These are phyloP conservation scores for Saccharomycopsis javanensis DNA, from an alignment of 805 yeast species.

Conservation along the genomic window DNA sequence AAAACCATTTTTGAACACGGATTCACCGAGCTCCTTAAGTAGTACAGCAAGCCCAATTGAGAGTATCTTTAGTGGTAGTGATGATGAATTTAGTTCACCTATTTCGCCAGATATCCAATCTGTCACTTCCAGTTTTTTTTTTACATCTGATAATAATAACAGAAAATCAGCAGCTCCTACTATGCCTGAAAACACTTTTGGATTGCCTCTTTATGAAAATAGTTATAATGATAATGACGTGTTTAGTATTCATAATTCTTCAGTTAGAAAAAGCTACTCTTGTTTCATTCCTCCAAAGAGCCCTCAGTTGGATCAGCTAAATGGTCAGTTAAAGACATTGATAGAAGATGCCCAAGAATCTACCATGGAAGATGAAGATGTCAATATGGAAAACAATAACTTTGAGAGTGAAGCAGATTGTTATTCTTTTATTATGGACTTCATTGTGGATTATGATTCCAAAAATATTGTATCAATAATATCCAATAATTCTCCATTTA, in stretches of 20 bases:
- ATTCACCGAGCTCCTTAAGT: neutral
- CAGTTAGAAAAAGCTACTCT: neutral
- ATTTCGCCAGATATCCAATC: neutral
- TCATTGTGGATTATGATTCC: conserved; percentile 16
- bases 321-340: neutral
- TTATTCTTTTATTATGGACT: conserved; percentile 18
- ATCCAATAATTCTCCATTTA: neutral
- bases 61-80: conserved; percentile 9
- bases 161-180: neutral
- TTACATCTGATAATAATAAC: neutral
- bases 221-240: neutral
- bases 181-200: neutral
- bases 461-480: conserved; percentile 8
- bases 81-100: neutral
- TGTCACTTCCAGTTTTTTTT: neutral
- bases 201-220: neutral
- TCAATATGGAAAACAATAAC: neutral
- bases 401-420: conserved; percentile 10
- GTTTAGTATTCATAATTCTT: neutral
- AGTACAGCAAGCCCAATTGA: conserved; percentile 2
- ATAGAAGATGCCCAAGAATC: neutral
- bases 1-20: neutral
- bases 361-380: neutral
- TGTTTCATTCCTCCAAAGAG: neutral
- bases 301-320: neutral